Evolutionary conservation across 176 grass and related monocot species (phyloP).

Genomic region (Oryza longistaminata): DNA sequence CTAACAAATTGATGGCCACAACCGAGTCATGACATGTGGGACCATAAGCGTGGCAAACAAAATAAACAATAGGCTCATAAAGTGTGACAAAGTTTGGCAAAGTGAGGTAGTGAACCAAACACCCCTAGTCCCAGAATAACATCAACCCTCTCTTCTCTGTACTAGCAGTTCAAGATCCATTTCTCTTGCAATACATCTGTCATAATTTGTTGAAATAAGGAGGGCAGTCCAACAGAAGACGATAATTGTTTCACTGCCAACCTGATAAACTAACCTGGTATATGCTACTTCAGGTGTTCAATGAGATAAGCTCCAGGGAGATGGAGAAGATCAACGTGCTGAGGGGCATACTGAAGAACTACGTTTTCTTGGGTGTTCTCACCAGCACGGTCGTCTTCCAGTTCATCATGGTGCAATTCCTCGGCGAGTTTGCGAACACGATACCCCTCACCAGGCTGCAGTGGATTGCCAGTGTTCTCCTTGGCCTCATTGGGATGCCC

Average conservation of each 20-base stretch:
- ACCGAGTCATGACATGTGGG: too few species aligned
- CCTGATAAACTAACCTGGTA: neutral
- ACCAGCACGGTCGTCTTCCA: conserved; percentile 78
- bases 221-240: neutral
- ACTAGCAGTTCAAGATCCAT: neutral
- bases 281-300: conserved; percentile 67
- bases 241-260: neutral
- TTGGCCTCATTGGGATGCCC: conserved; percentile 78
- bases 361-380: conserved; percentile 76
- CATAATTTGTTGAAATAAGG: neutral
- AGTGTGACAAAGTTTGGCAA: too few species aligned
- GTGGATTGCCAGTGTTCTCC: conserved; percentile 65
- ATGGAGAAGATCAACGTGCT: conserved; percentile 97
- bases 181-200: neutral
- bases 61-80: too few species aligned
- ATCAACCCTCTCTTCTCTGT: neutral
- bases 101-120: too few species aligned
- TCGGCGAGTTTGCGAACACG: conserved; percentile 91
- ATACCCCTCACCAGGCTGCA: conserved; percentile 53
- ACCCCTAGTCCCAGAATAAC: neutral
- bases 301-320: conserved; percentile 95
- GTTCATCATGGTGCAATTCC: conserved; percentile 86
- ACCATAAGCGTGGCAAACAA: too few species aligned
- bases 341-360: conserved; percentile 77
- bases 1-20: too few species aligned